Evolutionary conservation across 1,284 basidiomycete species (phyloP).

Genomic region (Clitocybe nebularis): DNA sequence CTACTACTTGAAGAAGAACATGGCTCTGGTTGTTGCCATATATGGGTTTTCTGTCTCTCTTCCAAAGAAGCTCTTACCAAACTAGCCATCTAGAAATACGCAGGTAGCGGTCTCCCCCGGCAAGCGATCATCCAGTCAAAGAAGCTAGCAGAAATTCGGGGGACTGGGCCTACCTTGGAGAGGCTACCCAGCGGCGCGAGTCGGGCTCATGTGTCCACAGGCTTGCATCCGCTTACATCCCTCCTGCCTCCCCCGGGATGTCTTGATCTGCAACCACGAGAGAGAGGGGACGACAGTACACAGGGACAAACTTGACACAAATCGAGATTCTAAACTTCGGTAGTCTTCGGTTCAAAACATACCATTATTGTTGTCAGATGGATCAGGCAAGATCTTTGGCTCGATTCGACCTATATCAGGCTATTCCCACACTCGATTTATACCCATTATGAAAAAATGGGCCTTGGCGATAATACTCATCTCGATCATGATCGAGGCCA

Average conservation of each 20-base stretch:
- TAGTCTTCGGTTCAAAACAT: slow-evolving; percentile 11
- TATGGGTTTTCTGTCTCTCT: no score
- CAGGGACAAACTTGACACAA: background rate
- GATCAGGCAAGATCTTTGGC: slow-evolving; percentile 6
- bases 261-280: background rate
- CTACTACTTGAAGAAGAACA: background rate
- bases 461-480: slow-evolving; percentile 3
- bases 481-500: slow-evolving; percentile 27
- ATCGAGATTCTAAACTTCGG: slow-evolving; percentile 3
- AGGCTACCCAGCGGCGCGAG: no score
- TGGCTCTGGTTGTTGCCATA: no score
- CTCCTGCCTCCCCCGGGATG: background rate
- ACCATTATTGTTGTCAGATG: slow-evolving; percentile 13
- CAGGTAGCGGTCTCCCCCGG: no score
- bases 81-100: no score
- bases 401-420: slow-evolving; percentile 12
- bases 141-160: no score
- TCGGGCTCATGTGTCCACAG: no score
- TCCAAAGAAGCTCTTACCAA: no score
- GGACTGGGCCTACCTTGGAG: no score
- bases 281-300: background rate
- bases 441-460: slow-evolving; percentile 4
- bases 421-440: slow-evolving; percentile 16
- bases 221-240: no score
- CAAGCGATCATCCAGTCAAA: no score